A percentile compares a stretch with the other conserved stretches of the same genome.
These are phyloP conservation scores for Suillus subalutaceus DNA, from an alignment of 768 basidiomycete species.

Conservation along the genomic window DNA sequence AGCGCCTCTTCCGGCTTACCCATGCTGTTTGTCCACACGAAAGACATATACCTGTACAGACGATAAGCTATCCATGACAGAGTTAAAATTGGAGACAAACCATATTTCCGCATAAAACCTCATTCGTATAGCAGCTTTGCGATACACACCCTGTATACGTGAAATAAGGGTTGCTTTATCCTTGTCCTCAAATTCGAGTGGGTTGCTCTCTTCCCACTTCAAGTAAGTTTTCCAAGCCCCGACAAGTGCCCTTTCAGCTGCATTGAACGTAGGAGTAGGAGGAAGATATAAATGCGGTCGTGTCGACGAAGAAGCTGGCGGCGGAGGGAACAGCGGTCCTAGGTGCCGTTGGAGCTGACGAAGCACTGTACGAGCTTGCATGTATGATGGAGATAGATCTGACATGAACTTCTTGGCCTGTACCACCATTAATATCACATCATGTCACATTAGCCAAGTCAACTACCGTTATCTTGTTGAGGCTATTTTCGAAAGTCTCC, in stretches of 20 bases:
- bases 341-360: constrained; percentile 78
- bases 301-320: constrained; percentile 44
- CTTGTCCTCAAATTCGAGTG: constrained; percentile 87
- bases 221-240: constrained; percentile 90
- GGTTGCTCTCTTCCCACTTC: constrained; percentile 95
- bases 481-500: constrained; percentile 84
- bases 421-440: constrained; percentile 16
- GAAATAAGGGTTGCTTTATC: constrained; percentile 67
- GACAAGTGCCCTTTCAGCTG: constrained; percentile 73
- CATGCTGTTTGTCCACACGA: constrained; percentile 73
- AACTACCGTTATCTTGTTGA: constrained; percentile 84
- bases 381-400: constrained; percentile 90
- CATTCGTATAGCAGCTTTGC: constrained; percentile 90
- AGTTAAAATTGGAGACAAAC: constrained; percentile 42
- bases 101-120: constrained; percentile 95
- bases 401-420: constrained; percentile 95
- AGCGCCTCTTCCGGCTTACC: constrained; percentile 83
- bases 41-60: constrained; percentile 81
- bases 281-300: constrained; percentile 61
- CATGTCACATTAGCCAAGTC: not conserved
- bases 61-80: constrained; percentile 14
- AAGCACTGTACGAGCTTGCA: constrained; percentile 91
- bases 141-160: constrained; percentile 81
- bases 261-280: constrained; percentile 70
- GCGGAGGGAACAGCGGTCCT: constrained; percentile 59